Base-by-base conservation (phyloP, 768 basidiomycete genomes). In the Pulveroboletus sp. region DNA sequence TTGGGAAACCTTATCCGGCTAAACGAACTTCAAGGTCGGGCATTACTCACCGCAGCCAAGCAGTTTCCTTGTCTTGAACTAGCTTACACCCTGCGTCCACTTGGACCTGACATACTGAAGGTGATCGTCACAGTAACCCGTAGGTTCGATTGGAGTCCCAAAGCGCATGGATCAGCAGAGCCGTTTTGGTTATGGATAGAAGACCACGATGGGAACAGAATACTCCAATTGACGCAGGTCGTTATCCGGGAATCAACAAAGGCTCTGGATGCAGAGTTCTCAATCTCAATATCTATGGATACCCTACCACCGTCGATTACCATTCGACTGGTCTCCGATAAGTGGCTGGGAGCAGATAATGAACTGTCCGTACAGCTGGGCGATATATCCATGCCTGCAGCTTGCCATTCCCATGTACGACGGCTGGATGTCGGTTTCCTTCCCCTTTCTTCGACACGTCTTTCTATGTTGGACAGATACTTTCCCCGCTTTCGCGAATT, bases 151-250 rank as follows among this genome's bases (percentile, higher is more conserved):
- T 98, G 96, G 95, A 86, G 75, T 57, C 59, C 71, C 24, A 87
- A 80, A 64, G 58, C 85, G 3, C 93, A 96, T 58, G 88, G 86
- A 0, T 73, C 71, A 10, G 72, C 74, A 2, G 92, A 98, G 66
- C 86, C 91, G 2, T 97, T 97, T 70, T 97, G 91, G 85, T 67
- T 99, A 28, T 98, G 96, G 96, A 72, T 96, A 3, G 93, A 98
- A 70, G 92, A 94, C 60, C 76, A 85, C 33, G 78, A 86, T 31
- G 86, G 83, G n/a, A 56, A 78, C n/a, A 77, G 78, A 33, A 94
- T 98, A 59, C 77, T 93, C 10, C 93, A 95, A 62, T 76, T 87
- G 46, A 73, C 83, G 0, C 83, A 87, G 59, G 69, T 94, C 24
- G 59, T 83, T 31, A 80, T 97, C 54, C 84, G 86, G 39, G 78